Evolutionary conservation across 805 yeast species (phyloP).

Genomic region (Metschnikowia noctiluminum): DNA sequence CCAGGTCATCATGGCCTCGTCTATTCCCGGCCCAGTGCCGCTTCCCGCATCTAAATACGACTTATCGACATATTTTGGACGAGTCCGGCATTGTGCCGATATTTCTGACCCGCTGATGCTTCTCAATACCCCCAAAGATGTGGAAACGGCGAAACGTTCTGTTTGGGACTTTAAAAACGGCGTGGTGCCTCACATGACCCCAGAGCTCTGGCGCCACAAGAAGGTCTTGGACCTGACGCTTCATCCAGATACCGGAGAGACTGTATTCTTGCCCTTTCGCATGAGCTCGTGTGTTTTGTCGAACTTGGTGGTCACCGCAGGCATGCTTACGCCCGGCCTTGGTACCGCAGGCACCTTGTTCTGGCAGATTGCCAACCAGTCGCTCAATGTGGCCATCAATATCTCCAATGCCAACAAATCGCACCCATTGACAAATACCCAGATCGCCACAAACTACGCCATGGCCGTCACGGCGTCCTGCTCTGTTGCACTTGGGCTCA

Average conservation of each 20-base stretch:
- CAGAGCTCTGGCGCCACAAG: constrained; percentile 87
- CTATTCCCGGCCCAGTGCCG: constrained; percentile 76
- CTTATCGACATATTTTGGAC: constrained; percentile 81
- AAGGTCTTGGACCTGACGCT: constrained; percentile 83
- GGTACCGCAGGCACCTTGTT: constrained; percentile 88
- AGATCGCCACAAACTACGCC: constrained; percentile 73
- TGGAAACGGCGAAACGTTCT: constrained; percentile 59
- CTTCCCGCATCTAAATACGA: constrained; percentile 82
- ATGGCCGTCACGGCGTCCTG: constrained; percentile 94
- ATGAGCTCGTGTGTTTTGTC: constrained; percentile 96
- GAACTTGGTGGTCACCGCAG: constrained; percentile 91
- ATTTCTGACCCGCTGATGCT: constrained; percentile 91
- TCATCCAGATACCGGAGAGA: constrained; percentile 96
- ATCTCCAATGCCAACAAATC: constrained; percentile 95
- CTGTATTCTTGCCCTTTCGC: constrained; percentile 89
- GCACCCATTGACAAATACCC: constrained; percentile 78
- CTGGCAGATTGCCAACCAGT: constrained; percentile 98
- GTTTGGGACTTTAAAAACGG: constrained; percentile 77
- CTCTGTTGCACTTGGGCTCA: constrained; percentile 90
- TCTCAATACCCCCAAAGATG: constrained; percentile 61
- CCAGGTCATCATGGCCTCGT: constrained; percentile 68
- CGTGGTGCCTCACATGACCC: constrained; percentile 57
- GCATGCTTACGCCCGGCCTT: constrained; percentile 94
- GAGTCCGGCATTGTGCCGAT: constrained; percentile 91
- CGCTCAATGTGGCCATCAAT: constrained; percentile 93